Evolutionary conservation across 2,329 filamentous ascomycete genomes (phyloP).

Genomic region (Xylariales sp.): DNA sequence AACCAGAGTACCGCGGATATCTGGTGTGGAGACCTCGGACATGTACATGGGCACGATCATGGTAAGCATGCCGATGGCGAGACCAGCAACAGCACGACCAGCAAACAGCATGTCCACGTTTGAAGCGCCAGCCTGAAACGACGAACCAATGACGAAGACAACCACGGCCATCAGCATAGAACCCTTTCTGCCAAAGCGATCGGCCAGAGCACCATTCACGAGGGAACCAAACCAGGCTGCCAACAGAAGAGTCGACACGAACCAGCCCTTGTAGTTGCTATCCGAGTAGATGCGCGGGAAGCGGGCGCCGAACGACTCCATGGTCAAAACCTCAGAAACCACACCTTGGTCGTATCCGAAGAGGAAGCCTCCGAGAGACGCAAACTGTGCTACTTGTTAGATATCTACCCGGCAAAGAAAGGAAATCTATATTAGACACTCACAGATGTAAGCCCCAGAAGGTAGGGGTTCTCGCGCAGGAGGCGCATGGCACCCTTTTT

Average conservation of each 20-base stretch:
- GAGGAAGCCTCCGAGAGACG: no score
- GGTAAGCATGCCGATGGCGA: conserved; percentile 36
- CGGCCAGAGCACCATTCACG: conserved; percentile 32
- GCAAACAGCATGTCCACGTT: conserved; percentile 33
- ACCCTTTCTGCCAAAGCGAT: conserved; percentile 27
- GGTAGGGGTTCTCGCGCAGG: no score
- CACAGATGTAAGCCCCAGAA: no score
- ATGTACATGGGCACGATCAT: conserved; percentile 25
- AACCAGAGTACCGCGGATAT: conserved; percentile 42
- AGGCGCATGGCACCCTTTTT: no score
- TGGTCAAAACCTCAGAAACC: neutral
- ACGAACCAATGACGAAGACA: conserved; percentile 8
- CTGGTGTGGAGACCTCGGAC: conserved; percentile 43
- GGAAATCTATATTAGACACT: no score
- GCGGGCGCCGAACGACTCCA: no score
- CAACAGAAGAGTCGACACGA: conserved; percentile 44
- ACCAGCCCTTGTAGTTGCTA: conserved; percentile 46
- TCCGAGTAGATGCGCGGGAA: conserved; percentile 34
- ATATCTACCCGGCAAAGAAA: no score
- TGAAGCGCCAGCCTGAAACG: conserved; percentile 32
- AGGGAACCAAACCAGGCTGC: conserved; percentile 46
- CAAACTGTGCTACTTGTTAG: no score
- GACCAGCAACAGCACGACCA: conserved; percentile 36
- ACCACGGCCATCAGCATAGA: conserved; percentile 30
- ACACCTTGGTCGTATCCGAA: no score